Percentiles rank a stretch among this genome's conserved stretches.
phyloP scores from a whole-genome alignment of 345 rosid genomes.

The Arabis alpina region DNA sequence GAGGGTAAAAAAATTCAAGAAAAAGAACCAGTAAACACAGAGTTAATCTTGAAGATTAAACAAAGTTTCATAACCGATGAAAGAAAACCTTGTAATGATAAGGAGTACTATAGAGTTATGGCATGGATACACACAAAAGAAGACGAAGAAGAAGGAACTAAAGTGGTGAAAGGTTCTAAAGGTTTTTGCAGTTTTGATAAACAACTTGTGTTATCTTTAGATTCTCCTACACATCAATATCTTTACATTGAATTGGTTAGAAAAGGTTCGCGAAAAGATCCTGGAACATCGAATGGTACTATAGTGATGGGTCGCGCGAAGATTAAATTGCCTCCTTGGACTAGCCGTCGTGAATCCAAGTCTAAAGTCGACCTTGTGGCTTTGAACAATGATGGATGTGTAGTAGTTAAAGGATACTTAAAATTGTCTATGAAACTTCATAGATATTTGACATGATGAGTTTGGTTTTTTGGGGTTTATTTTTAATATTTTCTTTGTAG shows the following conservation, averaged over 20 bases:
- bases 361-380: neutral
- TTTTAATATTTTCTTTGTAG: too few species aligned
- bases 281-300: conserved; percentile 12
- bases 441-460: neutral
- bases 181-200: neutral
- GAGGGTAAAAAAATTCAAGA: neutral
- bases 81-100: neutral
- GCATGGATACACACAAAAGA: neutral
- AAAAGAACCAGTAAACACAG: neutral
- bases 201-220: conserved; percentile 9
- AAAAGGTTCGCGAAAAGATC: neutral
- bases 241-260: conserved; percentile 18
- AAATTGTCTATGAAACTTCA: conserved; percentile 23
- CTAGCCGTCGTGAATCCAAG: neutral
- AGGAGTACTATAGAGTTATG: neutral
- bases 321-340: conserved; percentile 16
- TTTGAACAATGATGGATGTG: conserved; percentile 9
- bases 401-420: conserved; percentile 6
- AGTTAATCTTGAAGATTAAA: conserved; percentile 1
- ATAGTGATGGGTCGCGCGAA: conserved; percentile 32
- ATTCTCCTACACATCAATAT: conserved; percentile 2
- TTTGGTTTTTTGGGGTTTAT: too few species aligned
- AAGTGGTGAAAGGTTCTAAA: neutral
- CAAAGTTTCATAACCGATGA: conserved; percentile 2
- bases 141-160: neutral